Conservation (phyloP, 768 basidiomycete genomes). For the Rhizopogon vulgaris region DNA sequence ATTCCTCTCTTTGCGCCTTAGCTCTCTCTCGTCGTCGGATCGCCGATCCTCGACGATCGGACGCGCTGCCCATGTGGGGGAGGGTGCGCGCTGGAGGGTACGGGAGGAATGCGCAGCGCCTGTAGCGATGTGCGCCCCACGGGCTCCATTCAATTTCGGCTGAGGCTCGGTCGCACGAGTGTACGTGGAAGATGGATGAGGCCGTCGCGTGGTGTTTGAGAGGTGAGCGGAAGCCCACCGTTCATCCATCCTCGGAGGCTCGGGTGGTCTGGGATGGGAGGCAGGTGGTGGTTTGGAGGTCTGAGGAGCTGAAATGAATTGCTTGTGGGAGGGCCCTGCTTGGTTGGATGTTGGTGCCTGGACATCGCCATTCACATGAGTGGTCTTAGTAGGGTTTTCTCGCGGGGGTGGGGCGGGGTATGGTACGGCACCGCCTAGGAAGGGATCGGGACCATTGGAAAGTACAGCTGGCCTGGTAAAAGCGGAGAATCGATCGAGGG, state of each 20-base stretch:
- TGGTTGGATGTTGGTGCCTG: conserved; percentile 1
- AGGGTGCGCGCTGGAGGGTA: conserved; percentile 19
- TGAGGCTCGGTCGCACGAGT: conserved; percentile 4
- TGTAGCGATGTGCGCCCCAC: conserved; percentile 23
- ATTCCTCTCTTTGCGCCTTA: conserved; percentile 8
- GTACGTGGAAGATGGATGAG: conserved; percentile 9
- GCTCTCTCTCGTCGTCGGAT: conserved; percentile 25
- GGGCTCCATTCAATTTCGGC: conserved; percentile 3
- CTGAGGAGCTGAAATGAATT: conserved; percentile 9
- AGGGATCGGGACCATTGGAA: conserved; percentile 14
- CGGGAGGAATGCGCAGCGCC: conserved; percentile 27
- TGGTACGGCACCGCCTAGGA: conserved; percentile 14
- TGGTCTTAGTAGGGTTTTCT: conserved; percentile 1
- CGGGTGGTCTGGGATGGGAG: conserved; percentile 17
- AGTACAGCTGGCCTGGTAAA: conserved; percentile 30
- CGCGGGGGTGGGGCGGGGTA: conserved; percentile 24
- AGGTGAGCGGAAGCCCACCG: conserved; percentile 9
- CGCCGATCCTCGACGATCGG: conserved; percentile 23
- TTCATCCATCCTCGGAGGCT: conserved; percentile 17
- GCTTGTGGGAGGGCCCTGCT: conserved; percentile 9
- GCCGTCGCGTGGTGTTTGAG: conserved; percentile 12
- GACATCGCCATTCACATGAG: conserved; percentile 10
- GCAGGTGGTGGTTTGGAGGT: conserved; percentile 11
- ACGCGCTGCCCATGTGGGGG: conserved; percentile 25
- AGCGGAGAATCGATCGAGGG: conserved; percentile 37